Evolutionary conservation across 306 rosid genomes (phyloP), one percentile per base, ranked within the genome.

Genomic region (Castanopsis chinensis): DNA sequence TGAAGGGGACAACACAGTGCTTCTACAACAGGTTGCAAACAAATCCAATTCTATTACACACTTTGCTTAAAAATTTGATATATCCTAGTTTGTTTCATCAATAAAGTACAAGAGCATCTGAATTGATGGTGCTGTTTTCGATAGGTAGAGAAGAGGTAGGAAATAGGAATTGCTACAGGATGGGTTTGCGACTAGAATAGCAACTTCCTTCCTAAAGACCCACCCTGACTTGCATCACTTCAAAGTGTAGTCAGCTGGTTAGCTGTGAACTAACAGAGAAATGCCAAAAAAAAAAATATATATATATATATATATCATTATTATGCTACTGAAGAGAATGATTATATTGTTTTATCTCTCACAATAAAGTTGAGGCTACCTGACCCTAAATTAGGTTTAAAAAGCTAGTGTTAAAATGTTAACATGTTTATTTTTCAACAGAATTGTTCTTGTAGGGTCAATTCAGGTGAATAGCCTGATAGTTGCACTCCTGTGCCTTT

Each of bases 1-100:
- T 84, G 99, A 95, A 82, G 99, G 99, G 79, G 99, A 95, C 92
- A 95, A 95, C 85, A 92, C 99, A 1, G 99, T 95, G 80, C 97
- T 95, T 60, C 93, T 92, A 35, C 99, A 95, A 85, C 99, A 95
- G 99, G 98, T 95, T 80, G 75, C 65, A 61, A 23, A 18, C 80
- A 41, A 73, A 57, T n/a, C 52, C 60, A 56, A 72, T 78, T 79
- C 33, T 69, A 25, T 43, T 58, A 5, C 43, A 55, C 35, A 59
- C 11, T 73, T 74, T 65, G 72, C 71, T 32, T 18, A 18, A 32
- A 23, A 58, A 25, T 11, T 27, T 23, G 23, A 59, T 21, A 77
- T 20, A 13, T 17, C 32, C 21, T 56, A 45, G 35, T 69, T 43
- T 69, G 52, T 53, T 77, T 77, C 25, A 6, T 72, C 63, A 13